Evolutionary conservation across 768 basidiomycete species (phyloP).

Genomic region (Paxillus rubicundulus): DNA sequence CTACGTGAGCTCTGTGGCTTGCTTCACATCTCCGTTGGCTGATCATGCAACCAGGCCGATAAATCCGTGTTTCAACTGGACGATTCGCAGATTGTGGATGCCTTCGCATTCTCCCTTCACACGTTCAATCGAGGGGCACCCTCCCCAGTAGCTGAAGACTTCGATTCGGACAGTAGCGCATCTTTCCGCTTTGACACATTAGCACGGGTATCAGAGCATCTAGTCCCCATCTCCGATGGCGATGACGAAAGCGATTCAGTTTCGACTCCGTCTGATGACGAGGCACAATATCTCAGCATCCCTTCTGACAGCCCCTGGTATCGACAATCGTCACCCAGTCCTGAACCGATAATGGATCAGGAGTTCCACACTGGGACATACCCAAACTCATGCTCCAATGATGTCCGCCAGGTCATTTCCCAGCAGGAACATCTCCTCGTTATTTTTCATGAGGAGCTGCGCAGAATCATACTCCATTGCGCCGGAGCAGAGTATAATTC

Average conservation of each 20-base stretch:
- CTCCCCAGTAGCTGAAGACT: slow-evolving; percentile 25
- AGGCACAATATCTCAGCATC: slow-evolving; percentile 41
- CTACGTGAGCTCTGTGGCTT: slow-evolving; percentile 14
- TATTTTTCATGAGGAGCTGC: slow-evolving; percentile 32
- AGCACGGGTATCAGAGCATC: slow-evolving; percentile 12
- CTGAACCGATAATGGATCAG: slow-evolving; percentile 20
- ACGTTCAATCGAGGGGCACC: slow-evolving; percentile 11
- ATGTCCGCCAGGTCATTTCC: slow-evolving; percentile 32
- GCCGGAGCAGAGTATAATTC: slow-evolving; percentile 15
- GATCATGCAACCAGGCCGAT: slow-evolving; percentile 14
- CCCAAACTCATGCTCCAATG: slow-evolving; percentile 29
- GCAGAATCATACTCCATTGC: slow-evolving; percentile 19
- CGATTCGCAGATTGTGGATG: not conserved
- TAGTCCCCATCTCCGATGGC: slow-evolving; percentile 14
- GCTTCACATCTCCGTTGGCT: not conserved
- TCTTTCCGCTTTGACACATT: slow-evolving; percentile 15
- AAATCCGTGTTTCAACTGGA: slow-evolving; percentile 3
- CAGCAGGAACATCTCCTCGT: slow-evolving; percentile 33
- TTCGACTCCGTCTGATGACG: slow-evolving; percentile 22
- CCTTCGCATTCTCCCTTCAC: slow-evolving; percentile 18
- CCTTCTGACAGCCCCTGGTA: slow-evolving; percentile 40
- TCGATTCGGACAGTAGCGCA: slow-evolving; percentile 18
- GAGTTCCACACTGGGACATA: slow-evolving; percentile 18
- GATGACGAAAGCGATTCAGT: slow-evolving; percentile 21
- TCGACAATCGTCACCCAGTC: slow-evolving; percentile 28